Conservation (phyloP, 768 basidiomycete genomes). For the Cytidiella melzeri region DNA sequence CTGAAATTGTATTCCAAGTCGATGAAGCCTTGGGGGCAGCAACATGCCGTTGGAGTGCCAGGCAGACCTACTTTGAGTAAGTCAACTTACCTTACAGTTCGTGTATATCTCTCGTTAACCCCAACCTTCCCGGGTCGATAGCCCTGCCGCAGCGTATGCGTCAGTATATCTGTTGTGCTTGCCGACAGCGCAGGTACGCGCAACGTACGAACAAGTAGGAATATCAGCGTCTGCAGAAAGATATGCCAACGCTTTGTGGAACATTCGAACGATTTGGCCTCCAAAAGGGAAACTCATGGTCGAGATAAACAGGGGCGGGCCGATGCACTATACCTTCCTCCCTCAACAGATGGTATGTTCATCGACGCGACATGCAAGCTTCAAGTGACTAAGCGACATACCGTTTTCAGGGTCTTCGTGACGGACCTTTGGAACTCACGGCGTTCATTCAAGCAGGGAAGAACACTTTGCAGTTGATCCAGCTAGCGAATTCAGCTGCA, state of each 20-base stretch:
- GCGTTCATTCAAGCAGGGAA: slow-evolving; percentile 12
- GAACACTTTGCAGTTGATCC: slow-evolving; percentile 17
- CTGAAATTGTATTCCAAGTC: slow-evolving; percentile 13
- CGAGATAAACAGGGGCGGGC: slow-evolving; percentile 2
- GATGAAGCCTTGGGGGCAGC: slow-evolving; percentile 13
- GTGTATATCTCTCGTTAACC: no score
- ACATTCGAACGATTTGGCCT: slow-evolving; percentile 16
- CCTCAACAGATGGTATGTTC: slow-evolving; percentile 10
- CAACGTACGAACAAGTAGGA: slow-evolving; percentile 4
- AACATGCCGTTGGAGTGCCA: slow-evolving; percentile 10
- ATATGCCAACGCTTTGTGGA: slow-evolving; percentile 10
- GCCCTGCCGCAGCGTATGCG: not conserved
- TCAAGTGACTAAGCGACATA: slow-evolving; percentile 3
- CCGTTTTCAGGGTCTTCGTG: slow-evolving; percentile 8
- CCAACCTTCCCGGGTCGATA: no score
- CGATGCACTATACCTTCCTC: slow-evolving; percentile 3
- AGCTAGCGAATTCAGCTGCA: slow-evolving; percentile 17
- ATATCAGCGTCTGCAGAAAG: slow-evolving; percentile 7
- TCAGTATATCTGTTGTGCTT: slow-evolving; percentile 16
- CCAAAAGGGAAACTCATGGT: slow-evolving; percentile 13
- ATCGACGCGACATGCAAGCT: not conserved
- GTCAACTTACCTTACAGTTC: not conserved
- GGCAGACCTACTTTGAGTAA: slow-evolving; percentile 6
- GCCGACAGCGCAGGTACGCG: slow-evolving; percentile 8
- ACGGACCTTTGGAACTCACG: slow-evolving; percentile 18